phyloP scores from a whole-genome alignment of 306 rosid genomes.

The Benincasa hispida region DNA sequence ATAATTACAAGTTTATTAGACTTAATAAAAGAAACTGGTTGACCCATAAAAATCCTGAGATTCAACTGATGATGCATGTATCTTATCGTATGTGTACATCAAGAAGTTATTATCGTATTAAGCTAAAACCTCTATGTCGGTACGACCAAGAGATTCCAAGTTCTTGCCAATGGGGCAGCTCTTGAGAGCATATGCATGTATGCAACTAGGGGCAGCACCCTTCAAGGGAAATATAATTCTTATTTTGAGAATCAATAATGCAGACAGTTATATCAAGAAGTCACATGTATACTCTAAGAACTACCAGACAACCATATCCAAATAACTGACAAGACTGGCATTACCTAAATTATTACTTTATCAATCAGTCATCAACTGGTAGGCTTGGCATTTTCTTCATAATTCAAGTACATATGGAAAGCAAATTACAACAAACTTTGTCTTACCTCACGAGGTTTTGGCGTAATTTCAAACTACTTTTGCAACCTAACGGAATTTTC shows the following conservation, averaged over 20 bases:
- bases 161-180: too few species aligned
- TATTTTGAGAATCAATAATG: conserved; percentile 8
- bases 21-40: background rate
- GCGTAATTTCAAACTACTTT: background rate
- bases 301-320: conserved; percentile 36
- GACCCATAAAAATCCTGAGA: background rate
- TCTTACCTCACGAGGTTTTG: background rate
- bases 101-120: too few species aligned
- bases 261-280: conserved; percentile 15
- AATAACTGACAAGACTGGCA: conserved; percentile 10
- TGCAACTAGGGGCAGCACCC: background rate
- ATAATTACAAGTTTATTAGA: background rate
- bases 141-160: too few species aligned
- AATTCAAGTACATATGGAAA: background rate
- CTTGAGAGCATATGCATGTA: background rate
- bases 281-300: conserved; percentile 28
- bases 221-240: background rate
- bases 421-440: background rate
- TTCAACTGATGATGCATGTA: background rate
- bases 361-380: conserved; percentile 5
- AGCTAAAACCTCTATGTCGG: too few species aligned
- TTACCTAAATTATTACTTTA: conserved; percentile 8
- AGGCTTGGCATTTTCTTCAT: conserved; percentile 5
- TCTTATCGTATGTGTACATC: background rate
- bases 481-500: background rate